Evolutionary conservation across 768 basidiomycete genomes (phyloP).

Genomic region (Lentinula lateritia): DNA sequence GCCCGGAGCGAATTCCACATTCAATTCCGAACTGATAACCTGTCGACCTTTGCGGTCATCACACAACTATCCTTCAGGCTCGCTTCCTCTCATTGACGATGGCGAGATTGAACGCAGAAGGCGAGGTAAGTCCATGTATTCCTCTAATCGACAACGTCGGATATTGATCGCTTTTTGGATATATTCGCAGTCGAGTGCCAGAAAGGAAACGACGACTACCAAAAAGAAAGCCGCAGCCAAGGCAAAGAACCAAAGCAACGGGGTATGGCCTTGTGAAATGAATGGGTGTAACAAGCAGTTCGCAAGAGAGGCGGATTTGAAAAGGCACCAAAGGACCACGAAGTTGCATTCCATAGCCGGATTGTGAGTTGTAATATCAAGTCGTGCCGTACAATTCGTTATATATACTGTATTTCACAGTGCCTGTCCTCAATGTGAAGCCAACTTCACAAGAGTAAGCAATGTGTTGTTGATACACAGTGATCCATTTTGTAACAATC

Average conservation of each 20-base stretch:
- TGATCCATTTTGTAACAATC: slow-evolving; percentile 11
- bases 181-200: not conserved
- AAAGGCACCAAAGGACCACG: slow-evolving; percentile 76
- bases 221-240: slow-evolving; percentile 2
- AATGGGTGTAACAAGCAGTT: slow-evolving; percentile 80
- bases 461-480: slow-evolving; percentile 7
- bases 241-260: not conserved
- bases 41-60: not conserved
- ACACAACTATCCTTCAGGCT: not conserved
- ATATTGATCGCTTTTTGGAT: not conserved
- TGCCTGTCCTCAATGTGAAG: slow-evolving; percentile 75
- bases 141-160: not conserved
- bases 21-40: too few relatives aligned
- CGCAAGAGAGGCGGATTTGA: slow-evolving; percentile 76
- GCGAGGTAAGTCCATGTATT: not conserved
- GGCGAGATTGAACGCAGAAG: not conserved
- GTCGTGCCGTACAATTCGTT: slow-evolving; percentile 4
- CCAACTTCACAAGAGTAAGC: slow-evolving; percentile 73
- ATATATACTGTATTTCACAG: slow-evolving; percentile 26
- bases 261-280: slow-evolving; percentile 73
- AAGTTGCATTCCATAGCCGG: slow-evolving; percentile 71
- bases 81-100: not conserved
- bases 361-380: slow-evolving; percentile 42
- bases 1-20: not conserved
- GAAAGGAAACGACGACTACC: not conserved